Base-by-base conservation (phyloP, 768 basidiomycete genomes). In the Russula lepida region DNA sequence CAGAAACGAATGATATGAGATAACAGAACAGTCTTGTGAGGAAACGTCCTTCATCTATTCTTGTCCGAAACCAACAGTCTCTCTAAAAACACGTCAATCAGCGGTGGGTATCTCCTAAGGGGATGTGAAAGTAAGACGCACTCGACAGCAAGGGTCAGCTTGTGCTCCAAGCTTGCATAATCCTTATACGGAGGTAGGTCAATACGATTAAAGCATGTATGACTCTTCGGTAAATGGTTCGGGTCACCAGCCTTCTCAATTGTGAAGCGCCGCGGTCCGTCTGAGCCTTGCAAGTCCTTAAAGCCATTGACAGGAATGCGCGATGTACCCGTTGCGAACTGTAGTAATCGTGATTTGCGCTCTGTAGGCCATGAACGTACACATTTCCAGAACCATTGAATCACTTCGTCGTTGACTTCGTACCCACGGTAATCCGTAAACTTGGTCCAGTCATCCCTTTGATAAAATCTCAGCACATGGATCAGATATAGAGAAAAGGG, bases 381-480 rank as follows among this genome's bases (percentile, higher is more conserved):
- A 69, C 92, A 94, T 77, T 98, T 93, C 97, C 97, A 99, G 87
- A 99, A 99, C 97, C 97, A 99, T 71, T 98, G 93, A 59, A 99
- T 95, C 51, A 95, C 91, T 69, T 95, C 92, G 70, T 95, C 93
- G 68, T 88, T 89, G 75, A 92, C 85, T 75, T 94, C 91, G 70
- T 95, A 95, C 17, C 93, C 95, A 66, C 95, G 88, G 75, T 98
- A 98, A 72, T 98, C 97, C 39, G 97, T 99, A 75, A 95, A 97
- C 77, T 98, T 98, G 71, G 88, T 92, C 97, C 97, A 98, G 72
- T 97, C 95, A 66, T 98, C 94, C 65, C 89, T 91, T 56, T 7
- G 1, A 13, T 33, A 53, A 13, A 23, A 46, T 53, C 51, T 63
- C 43, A 55, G 46, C 32, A n/a, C 11, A 23, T 25, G 33, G n/a